These are phyloP conservation scores for Plenodomus biglobosus DNA, from an alignment of 2,329 filamentous ascomycete genomes.

Conservation along the genomic window DNA sequence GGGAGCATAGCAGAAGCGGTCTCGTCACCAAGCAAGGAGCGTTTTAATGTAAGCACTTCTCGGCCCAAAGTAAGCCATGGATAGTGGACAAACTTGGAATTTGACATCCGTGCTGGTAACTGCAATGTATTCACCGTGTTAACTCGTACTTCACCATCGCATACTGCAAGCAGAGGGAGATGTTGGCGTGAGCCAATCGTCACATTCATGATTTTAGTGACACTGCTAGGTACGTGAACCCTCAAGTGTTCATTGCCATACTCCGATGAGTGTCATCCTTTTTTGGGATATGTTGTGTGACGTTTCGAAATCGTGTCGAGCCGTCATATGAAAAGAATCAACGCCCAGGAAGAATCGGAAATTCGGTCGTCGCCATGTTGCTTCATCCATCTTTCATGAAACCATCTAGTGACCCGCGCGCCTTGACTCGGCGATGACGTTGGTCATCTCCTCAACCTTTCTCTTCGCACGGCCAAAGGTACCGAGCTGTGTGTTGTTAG, in stretches of 20 bases:
- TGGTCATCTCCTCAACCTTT: constrained; percentile 99
- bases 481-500: constrained; percentile 68
- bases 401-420: constrained; percentile 65
- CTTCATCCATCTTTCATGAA: constrained; percentile 28
- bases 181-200: constrained; percentile 41
- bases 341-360: constrained; percentile 41
- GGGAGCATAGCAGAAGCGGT: constrained; percentile 26
- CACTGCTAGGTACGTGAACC: constrained; percentile 39
- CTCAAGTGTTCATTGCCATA: constrained; percentile 34
- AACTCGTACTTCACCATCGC: constrained; percentile 5
- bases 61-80: constrained; percentile 95
- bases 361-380: constrained; percentile 28
- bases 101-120: constrained; percentile 94
- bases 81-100: constrained; percentile 83
- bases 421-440: constrained; percentile 96
- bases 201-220: constrained; percentile 42
- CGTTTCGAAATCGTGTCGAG: constrained; percentile 35
- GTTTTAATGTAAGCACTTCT: constrained; percentile 77
- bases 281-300: constrained; percentile 31
- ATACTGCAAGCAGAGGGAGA: constrained; percentile 5
- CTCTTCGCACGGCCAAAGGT: constrained; percentile 98
- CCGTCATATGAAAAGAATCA: constrained; percentile 39
- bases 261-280: constrained; percentile 38
- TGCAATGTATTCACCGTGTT: constrained; percentile 1
- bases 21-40: constrained; percentile 39